Evolutionary conservation across 2,329 filamentous ascomycete genomes (phyloP), one percentile per base, ranked within the genome.

Genomic region (Colletotrichum lini): DNA sequence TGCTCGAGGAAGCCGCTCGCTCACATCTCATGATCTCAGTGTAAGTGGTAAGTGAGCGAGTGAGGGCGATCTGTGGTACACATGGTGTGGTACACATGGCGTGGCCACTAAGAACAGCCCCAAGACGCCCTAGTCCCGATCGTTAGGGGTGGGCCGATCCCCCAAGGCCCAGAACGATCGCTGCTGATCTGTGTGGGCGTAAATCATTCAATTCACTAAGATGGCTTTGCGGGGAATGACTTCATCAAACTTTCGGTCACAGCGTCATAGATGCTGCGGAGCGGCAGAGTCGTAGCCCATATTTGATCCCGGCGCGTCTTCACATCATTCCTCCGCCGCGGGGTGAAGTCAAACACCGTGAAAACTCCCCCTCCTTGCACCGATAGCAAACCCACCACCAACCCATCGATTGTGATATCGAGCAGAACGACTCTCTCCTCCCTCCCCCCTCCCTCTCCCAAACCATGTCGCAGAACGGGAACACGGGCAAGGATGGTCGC

Each of bases 261-360:
- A 44, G 69, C 69, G 69, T 72, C 69, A 72, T 72, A 72, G 69
- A 72, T 59, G 63, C 40, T 35, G 40, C 38, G 42, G 58, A 67
- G 57, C 53, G n/a, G 30, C 45, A 40, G 23, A 35, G 18, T 40
- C 56, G 56, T 53, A 53, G 38, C 58, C 44, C 65, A 54, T 70
- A 70, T 70, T 62, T 69, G 53, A 54, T 30, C 26, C 40, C 26
- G 45, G 18, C 26, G 42, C 54, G 47, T 35, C 47, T 45, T 38
- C 54, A 40, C 6, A 2, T 38, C n/a, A 3, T 1, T 12, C 3
- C 15, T 2, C 15, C 10, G 0, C 18, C 7, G 16, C 13, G 9
- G 15, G 30, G 2, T 8, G 30, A 35, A 35, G 30, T 9, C 7
- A 9, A 35, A 13, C 12, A 23, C 4, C 12, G 3, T 16, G 44